Conservation (phyloP, 2,329 filamentous ascomycete species). For the Aspergillus pseudotamarii region DNA sequence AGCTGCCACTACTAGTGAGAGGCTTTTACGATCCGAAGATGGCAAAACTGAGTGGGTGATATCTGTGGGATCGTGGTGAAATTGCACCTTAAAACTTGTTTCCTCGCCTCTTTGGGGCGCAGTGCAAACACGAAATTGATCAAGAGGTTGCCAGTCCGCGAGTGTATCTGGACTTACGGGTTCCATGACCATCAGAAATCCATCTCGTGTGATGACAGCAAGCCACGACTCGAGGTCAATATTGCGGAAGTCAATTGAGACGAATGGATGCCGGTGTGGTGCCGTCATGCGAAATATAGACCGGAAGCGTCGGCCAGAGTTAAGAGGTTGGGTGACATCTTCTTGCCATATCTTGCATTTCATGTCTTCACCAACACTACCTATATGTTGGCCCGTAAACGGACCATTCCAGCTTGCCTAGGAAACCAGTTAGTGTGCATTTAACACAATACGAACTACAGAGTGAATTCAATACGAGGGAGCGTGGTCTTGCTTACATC, state of each 20-base stretch:
- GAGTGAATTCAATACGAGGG: conserved; percentile 18
- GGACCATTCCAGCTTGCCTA: conserved; percentile 93
- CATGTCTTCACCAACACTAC: conserved; percentile 85
- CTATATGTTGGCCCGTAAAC: conserved; percentile 84
- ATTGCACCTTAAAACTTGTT: conserved; percentile 80
- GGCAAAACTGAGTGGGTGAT: conserved; percentile 77
- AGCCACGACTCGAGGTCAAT: conserved; percentile 82
- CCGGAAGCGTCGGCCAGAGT: conserved; percentile 78
- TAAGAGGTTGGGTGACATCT: conserved; percentile 75
- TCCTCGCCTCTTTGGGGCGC: conserved; percentile 79
- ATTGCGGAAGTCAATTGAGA: conserved; percentile 84
- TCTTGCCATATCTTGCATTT: conserved; percentile 92
- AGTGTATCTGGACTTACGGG: conserved; percentile 83
- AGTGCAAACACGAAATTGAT: conserved; percentile 73
- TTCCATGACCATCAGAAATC: conserved; percentile 77
- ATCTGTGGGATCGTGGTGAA: conserved; percentile 76
- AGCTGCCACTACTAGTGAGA: conserved; percentile 81
- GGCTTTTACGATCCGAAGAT: conserved; percentile 76
- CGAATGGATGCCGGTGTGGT: conserved; percentile 69
- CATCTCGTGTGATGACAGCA: conserved; percentile 81
- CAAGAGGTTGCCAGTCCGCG: conserved; percentile 72
- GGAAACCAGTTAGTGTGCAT: conserved; percentile 23
- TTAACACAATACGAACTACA: conserved; percentile 18
- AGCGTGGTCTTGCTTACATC: conserved; percentile 63
- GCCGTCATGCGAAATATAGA: conserved; percentile 63